Evolutionary conservation across 495 filamentous ascomycete genomes (phyloP), one percentile per base, ranked within the genome.

Genomic region (Penicillium lagena): DNA sequence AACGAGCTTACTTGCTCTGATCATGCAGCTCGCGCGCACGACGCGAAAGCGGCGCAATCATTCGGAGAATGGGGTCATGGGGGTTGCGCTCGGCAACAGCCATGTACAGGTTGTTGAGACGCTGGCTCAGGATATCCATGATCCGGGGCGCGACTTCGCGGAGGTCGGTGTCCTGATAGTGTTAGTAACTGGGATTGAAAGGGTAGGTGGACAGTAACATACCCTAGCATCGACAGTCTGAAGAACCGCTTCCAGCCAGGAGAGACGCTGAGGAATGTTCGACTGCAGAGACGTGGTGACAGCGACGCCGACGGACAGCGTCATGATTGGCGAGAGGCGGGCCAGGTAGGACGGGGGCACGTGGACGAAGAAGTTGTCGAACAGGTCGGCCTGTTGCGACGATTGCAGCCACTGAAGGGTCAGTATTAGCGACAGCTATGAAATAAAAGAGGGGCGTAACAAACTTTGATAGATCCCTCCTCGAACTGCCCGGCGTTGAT

Each of bases 331-430:
- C 35, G 80, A 83, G 22, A 96, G 75, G 7, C 46, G 47, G 9
- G 68, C 70, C 43, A 96, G 63, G 58, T 86, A 94, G 4, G 70
- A 60, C 1, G 89, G 88, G 51, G 84, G 78, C 52, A 85, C 76
- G 49, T 80, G 82, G 39, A 80, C 78, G 51, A 97, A 85, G 44
- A 90, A 80, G 35, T 81, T 75, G 53, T 91, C 82, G 58, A 95
- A 98, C 29, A 98, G 68, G 43, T 83, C 81, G 13, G 75, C 75
- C 52, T 90, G 79, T 44, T 82, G 79, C 44, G 68, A 66, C 14
- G 86, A 87, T 73, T 95, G 91, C 28, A 97, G 78, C 91, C 91
- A 98, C 72, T 87, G 67, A 30, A 72, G 55, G 42, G 9, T 45
- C 12, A 43, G 47, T 37, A 45, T 45, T 45, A 49, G 35, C 58